A percentile compares a stretch with the other conserved stretches of the same genome.
These are phyloP conservation scores for Capsella rubella DNA, from an alignment of 441 rosid species.

Conservation along the genomic window DNA sequence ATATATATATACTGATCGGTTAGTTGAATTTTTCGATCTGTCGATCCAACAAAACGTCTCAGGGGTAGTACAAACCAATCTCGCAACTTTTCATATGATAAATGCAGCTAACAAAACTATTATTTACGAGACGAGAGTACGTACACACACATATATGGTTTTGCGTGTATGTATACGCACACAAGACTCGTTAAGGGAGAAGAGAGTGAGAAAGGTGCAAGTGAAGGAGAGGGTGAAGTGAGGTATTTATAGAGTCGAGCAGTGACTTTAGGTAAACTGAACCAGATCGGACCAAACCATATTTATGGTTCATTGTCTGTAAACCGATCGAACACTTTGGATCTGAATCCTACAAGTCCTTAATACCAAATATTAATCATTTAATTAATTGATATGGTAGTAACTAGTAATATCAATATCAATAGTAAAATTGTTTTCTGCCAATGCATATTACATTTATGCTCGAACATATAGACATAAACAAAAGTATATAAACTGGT, in stretches of 20 bases:
- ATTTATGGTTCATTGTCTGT: constrained; percentile 16
- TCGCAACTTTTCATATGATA: constrained; percentile 29
- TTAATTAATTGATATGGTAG: neutral
- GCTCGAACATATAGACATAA: neutral
- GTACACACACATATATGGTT: constrained; percentile 1
- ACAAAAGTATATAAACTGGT: neutral
- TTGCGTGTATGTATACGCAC: neutral
- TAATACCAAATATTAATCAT: neutral
- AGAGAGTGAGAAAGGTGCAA: constrained; percentile 25
- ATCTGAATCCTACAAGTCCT: constrained; percentile 8
- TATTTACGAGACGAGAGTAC: constrained; percentile 20
- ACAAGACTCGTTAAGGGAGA: constrained; percentile 19
- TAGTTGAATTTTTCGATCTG: constrained; percentile 18
- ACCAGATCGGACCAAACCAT: constrained; percentile 11
- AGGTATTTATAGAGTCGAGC: constrained; percentile 33
- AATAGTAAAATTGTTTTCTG: neutral
- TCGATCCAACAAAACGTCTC: constrained; percentile 10
- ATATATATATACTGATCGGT: constrained; percentile 9
- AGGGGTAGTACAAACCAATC: constrained; percentile 9
- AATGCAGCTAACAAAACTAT: constrained; percentile 14
- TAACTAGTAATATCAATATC: too few relatives aligned
- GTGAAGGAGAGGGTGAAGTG: constrained; percentile 23
- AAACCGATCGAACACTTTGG: constrained; percentile 6
- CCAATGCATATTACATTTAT: neutral
- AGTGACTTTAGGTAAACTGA: neutral